phyloP scores from a whole-genome alignment of 768 basidiomycete genomes.

The Candolleomyces eurysporus region DNA sequence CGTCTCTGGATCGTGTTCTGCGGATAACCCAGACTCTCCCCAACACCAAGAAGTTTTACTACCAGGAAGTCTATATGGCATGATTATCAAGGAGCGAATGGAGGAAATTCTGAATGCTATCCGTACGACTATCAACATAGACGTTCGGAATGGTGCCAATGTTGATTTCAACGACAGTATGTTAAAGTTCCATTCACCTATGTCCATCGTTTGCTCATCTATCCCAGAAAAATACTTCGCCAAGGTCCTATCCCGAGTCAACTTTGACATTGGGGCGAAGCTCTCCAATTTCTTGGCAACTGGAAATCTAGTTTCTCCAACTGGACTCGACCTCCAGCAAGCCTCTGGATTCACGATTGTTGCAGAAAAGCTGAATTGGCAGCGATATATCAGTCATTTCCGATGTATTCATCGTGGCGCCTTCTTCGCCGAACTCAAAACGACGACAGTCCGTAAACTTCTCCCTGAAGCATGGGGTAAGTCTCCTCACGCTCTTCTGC shows the following conservation, averaged over 20 bases:
- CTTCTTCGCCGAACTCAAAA: slow-evolving; percentile 98
- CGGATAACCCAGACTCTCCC: slow-evolving; percentile 98
- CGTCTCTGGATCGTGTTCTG: slow-evolving; percentile 85
- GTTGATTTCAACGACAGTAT: slow-evolving; percentile 88
- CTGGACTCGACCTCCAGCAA: slow-evolving; percentile 95
- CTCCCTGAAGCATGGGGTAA: slow-evolving; percentile 97
- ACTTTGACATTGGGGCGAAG: slow-evolving; percentile 89
- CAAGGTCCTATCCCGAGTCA: slow-evolving; percentile 72
- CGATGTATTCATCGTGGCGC: slow-evolving; percentile 98
- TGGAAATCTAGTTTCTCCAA: slow-evolving; percentile 91
- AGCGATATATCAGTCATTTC: slow-evolving; percentile 98
- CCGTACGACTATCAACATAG: slow-evolving; percentile 63
- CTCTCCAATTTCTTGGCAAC: slow-evolving; percentile 96
- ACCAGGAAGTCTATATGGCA: slow-evolving; percentile 88
- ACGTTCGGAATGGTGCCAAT: slow-evolving; percentile 74
- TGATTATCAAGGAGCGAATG: slow-evolving; percentile 97
- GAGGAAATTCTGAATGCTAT: slow-evolving; percentile 84
- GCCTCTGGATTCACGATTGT: slow-evolving; percentile 98
- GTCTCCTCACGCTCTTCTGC: slow-evolving; percentile 12
- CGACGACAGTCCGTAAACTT: slow-evolving; percentile 94
- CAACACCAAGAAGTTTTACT: slow-evolving; percentile 97
- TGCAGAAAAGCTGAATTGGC: slow-evolving; percentile 98
- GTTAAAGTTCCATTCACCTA: slow-evolving; percentile 24
- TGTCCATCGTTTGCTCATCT: neutral
- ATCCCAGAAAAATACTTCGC: slow-evolving; percentile 68